Evolutionary conservation across 73 alveolate species (phyloP).

Genomic region (Blepharisma stoltei): DNA sequence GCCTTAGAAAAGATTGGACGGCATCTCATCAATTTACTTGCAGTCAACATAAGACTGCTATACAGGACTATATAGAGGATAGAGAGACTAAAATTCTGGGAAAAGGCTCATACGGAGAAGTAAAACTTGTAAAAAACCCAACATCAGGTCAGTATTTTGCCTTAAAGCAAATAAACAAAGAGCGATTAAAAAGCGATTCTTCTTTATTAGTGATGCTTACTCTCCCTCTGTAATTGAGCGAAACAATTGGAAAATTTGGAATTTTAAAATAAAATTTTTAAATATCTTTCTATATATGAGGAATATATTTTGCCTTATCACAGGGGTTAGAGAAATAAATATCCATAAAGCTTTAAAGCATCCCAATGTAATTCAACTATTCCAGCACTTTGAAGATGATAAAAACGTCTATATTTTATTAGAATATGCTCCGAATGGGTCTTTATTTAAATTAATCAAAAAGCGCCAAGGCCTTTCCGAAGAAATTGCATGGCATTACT

Average conservation of each 20-base stretch:
- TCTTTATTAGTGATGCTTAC: too few relatives aligned
- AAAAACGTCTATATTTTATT: conserved; percentile 60
- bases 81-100: conserved; percentile 2
- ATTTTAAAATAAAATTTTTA: too few relatives aligned
- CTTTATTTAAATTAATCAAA: conserved; percentile 58
- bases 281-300: too few relatives aligned
- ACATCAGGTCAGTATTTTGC: conserved; percentile 60
- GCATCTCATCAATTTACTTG: neutral
- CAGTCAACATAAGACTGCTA: neutral
- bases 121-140: conserved; percentile 40
- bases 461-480: conserved; percentile 54
- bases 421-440: conserved; percentile 82
- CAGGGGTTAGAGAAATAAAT: conserved; percentile 76
- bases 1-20: neutral
- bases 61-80: neutral
- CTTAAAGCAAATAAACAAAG: conserved; percentile 68
- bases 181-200: conserved; percentile 11
- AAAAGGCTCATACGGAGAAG: conserved; percentile 24
- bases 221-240: too few relatives aligned
- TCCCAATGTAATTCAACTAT: conserved; percentile 67
- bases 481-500: conserved; percentile 62
- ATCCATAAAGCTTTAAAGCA: conserved; percentile 68
- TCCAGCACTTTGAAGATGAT: conserved; percentile 47
- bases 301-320: too few relatives aligned
- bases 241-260: too few relatives aligned